A percentile compares a stretch with the other conserved stretches of the same genome.
phyloP scores from a whole-genome alignment of 805 yeast genomes.

The Scheffersomyces ergatensis region DNA sequence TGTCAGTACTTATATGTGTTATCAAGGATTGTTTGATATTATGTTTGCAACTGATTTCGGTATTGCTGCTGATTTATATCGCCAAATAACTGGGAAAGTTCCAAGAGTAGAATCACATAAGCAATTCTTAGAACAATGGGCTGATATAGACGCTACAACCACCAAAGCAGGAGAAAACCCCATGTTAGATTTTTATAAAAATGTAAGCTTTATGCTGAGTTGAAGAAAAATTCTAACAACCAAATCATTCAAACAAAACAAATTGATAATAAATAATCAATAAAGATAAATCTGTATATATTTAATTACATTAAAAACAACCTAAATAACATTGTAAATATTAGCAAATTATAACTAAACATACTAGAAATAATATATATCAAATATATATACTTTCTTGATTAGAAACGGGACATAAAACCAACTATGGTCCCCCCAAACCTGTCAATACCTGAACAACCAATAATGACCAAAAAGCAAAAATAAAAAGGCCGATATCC shows the following conservation, averaged over 20 bases:
- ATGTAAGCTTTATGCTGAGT: conserved; percentile 62
- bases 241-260: not conserved
- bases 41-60: conserved; percentile 82
- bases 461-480: too few relatives aligned
- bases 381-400: too few relatives aligned
- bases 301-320: too few relatives aligned
- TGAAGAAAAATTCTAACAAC: not conserved
- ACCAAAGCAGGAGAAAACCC: conserved; percentile 83
- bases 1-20: conserved; percentile 72
- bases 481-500: too few relatives aligned
- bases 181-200: conserved; percentile 71
- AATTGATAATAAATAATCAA: not conserved
- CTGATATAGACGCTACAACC: conserved; percentile 61
- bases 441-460: too few relatives aligned
- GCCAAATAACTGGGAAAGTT: conserved; percentile 59
- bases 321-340: too few relatives aligned
- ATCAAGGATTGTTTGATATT: conserved; percentile 83
- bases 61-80: conserved; percentile 59
- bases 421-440: too few relatives aligned
- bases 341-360: too few relatives aligned
- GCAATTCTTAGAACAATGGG: conserved; percentile 69
- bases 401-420: too few relatives aligned
- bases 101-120: conserved; percentile 56
- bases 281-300: too few relatives aligned
- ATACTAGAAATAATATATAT: too few relatives aligned